Conservation (phyloP, 1,139 yeast species). For the Magnusiomyces paraingens region DNA sequence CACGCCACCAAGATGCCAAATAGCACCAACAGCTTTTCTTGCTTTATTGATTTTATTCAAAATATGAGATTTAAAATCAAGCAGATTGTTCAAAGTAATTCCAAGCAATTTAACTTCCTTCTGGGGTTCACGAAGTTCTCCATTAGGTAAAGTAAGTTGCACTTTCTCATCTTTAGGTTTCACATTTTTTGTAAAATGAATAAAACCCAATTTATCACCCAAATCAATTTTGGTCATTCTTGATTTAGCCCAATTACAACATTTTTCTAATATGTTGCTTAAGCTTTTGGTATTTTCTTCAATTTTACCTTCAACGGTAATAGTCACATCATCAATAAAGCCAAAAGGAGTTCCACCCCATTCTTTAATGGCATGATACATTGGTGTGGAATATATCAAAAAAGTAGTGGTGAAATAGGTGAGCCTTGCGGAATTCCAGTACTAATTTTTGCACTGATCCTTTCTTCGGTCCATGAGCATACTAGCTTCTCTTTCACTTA, state of each 20-base stretch:
- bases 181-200: constrained; percentile 3
- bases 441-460: not conserved
- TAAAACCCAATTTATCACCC: constrained; percentile 9
- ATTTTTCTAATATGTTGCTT: constrained; percentile 1
- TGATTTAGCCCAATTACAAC: constrained; percentile 10
- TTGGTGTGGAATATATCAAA: constrained; percentile 17
- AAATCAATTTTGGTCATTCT: constrained; percentile 11
- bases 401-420: constrained; percentile 20
- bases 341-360: constrained; percentile 14
- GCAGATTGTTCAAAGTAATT: not conserved
- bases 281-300: constrained; percentile 2
- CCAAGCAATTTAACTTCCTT: not conserved
- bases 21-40: not conserved
- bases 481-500: constrained; percentile 4
- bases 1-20: not conserved
- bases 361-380: constrained; percentile 11
- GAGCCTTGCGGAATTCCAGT: constrained; percentile 21
- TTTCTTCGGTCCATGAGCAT: constrained; percentile 5
- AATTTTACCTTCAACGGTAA: constrained; percentile 9
- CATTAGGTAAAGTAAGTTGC: not conserved
- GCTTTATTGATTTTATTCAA: not conserved
- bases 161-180: not conserved
- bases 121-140: not conserved
- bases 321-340: constrained; percentile 19
- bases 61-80: not conserved